A percentile compares a stretch with the other conserved stretches of the same genome.
phyloP scores from a whole-genome alignment of 257 asterid species.

The Cordia subcordata region DNA sequence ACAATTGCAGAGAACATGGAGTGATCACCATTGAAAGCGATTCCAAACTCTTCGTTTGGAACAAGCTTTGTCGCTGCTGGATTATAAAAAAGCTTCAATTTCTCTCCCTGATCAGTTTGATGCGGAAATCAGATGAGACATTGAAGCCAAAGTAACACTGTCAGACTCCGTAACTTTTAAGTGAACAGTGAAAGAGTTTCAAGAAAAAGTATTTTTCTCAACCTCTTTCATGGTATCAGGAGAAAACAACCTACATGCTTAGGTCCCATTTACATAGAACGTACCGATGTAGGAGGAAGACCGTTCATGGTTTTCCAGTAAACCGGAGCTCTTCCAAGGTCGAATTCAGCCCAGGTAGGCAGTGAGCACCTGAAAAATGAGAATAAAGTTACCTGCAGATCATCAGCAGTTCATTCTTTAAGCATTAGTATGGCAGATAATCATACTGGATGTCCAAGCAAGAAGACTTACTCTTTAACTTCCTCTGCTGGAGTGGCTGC shows the following conservation, averaged over 20 bases:
- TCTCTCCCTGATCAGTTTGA: conserved; percentile 54
- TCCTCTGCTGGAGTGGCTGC: conserved; percentile 46
- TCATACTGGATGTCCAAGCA: neutral
- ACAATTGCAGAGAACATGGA: too few species aligned
- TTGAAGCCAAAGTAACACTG: neutral
- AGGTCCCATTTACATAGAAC: conserved; percentile 19
- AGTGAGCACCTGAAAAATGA: conserved; percentile 42
- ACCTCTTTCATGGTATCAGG: too few species aligned
- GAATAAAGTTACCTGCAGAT: neutral
- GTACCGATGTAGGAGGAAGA: conserved; percentile 78
- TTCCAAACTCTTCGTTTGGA: conserved; percentile 63
- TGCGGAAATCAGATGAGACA: conserved; percentile 7
- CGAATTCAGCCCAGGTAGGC: conserved; percentile 86
- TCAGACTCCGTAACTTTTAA: too few species aligned
- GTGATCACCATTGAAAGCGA: conserved; percentile 71
- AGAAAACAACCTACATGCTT: too few species aligned
- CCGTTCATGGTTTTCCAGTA: conserved; percentile 93
- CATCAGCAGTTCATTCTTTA: too few species aligned
- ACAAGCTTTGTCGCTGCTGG: conserved; percentile 55
- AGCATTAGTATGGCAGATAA: too few species aligned
- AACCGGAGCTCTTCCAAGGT: conserved; percentile 79
- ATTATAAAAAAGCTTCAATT: conserved; percentile 69
- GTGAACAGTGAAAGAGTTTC: too few species aligned
- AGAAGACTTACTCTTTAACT: conserved; percentile 55
- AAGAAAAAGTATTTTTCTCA: too few species aligned